Evolutionary conservation across 208 protist species (phyloP), one percentile per base, ranked within the genome.

Genomic region (Novymonas esmeraldas): DNA sequence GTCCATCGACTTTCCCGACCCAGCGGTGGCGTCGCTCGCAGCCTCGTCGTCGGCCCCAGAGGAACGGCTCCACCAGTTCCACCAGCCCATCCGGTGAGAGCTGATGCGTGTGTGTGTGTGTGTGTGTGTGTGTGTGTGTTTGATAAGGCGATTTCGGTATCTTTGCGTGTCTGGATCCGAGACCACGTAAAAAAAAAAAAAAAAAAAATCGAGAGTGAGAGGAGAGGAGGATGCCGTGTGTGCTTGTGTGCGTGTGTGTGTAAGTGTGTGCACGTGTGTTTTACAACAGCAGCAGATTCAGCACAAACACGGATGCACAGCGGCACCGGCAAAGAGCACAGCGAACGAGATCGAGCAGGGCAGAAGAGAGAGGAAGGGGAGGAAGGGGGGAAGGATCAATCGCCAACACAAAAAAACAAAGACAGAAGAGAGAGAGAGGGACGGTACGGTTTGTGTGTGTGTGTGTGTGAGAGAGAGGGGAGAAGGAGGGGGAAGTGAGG

Each of bases 81-180:
- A 42, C 59, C 69, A 74, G 31, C 59, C 29, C 69, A 74, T 68
- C 46, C 46, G 44, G 11, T 9, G 58, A 39, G 20, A 42, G 46
- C 10, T 33, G n/a, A n/a, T n/a, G 52, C 26, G n/a, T 58, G 10
- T 42, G 10, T 22, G 14, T 58, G 18, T 56, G 31, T 56, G 6
- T 34, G 18, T 36, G 28, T 24, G 29, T 55, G 20, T 39, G 1
- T 9, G 29, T 57, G 18, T 41, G 31, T 41, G 6, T 26, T 33
- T 28, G 20, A 34, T 45, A 33, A n/a, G n/a, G n/a, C n/a, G n/a
- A n/a, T n/a, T n/a, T n/a, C n/a, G n/a, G 6, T 34, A 10, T 36
- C 16, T 24, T 13, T 55, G 20, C 24, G 1, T 9, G 29, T 57
- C 9, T 41, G 31, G 22, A 13, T 26, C 22, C 24, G 20, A 34